These are phyloP conservation scores for Hebeloma cylindrosporum DNA, from an alignment of 768 basidiomycete species.

Conservation along the genomic window DNA sequence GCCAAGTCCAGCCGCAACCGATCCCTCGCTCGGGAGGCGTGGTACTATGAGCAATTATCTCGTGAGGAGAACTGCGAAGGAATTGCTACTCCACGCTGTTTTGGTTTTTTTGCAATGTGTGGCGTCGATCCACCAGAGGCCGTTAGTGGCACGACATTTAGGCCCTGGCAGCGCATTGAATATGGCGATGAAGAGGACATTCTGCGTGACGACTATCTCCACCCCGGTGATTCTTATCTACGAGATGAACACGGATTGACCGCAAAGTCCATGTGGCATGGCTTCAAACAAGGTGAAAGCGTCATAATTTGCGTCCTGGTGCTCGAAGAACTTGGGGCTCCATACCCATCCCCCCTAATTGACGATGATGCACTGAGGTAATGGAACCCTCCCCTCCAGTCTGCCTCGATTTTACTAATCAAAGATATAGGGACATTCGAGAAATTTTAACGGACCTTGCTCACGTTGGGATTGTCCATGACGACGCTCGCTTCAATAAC, in stretches of 20 bases:
- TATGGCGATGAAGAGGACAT: no score
- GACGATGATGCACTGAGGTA: constrained; percentile 1
- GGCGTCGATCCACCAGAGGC: no score
- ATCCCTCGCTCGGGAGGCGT: constrained; percentile 2
- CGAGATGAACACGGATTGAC: neutral
- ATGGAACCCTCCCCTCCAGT: neutral
- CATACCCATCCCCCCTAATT: neutral
- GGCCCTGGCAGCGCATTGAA: no score
- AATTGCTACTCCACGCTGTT: neutral
- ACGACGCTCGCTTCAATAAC: neutral
- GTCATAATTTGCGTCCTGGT: neutral
- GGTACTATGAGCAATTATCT: constrained; percentile 3
- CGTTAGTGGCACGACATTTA: no score
- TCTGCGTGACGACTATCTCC: no score
- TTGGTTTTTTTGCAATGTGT: neutral
- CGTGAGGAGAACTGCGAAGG: constrained; percentile 1
- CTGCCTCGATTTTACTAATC: neutral
- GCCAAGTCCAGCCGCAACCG: neutral
- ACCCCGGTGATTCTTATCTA: no score
- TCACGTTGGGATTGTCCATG: neutral
- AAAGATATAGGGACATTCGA: neutral
- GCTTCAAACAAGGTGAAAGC: neutral
- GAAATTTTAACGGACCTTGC: constrained; percentile 1
- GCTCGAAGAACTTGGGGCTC: neutral
- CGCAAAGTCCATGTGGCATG: neutral